A percentile compares a stretch with the other conserved stretches of the same genome.
Conservation (phyloP, 2,329 filamentous ascomycete genomes). For the Cladosporium phlei region DNA sequence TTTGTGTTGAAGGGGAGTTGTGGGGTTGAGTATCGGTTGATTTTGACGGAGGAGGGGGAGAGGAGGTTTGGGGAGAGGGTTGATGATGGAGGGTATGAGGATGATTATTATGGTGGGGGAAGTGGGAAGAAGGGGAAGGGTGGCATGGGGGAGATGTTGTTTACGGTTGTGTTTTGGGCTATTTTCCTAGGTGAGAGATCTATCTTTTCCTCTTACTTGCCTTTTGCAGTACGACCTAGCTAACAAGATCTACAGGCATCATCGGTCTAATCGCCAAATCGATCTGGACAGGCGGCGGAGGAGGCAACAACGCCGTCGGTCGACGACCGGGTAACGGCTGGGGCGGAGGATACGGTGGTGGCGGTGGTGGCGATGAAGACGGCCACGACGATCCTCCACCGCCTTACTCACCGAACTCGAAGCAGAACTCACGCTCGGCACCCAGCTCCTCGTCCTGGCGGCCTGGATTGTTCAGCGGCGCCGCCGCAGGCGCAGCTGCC, state of each 20-base stretch:
- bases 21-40: constrained; percentile 80
- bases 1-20: constrained; percentile 91
- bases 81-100: constrained; percentile 53
- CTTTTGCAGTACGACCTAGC: neutral
- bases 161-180: constrained; percentile 52
- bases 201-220: constrained; percentile 10
- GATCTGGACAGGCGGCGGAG: constrained; percentile 20
- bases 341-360: constrained; percentile 38
- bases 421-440: constrained; percentile 4
- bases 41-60: constrained; percentile 73
- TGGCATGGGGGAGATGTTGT: constrained; percentile 52
- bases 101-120: constrained; percentile 56
- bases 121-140: constrained; percentile 52
- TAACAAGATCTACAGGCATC: constrained; percentile 21
- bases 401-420: constrained; percentile 36
- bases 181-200: constrained; percentile 55
- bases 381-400: constrained; percentile 45
- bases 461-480: constrained; percentile 70
- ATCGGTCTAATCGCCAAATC: constrained; percentile 28
- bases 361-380: constrained; percentile 39
- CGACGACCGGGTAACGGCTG: constrained; percentile 30
- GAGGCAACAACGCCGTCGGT: constrained; percentile 10
- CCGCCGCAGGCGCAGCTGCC: constrained; percentile 64
- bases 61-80: constrained; percentile 54
- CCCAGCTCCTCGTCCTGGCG: constrained; percentile 48